Conservation (phyloP, 768 basidiomycete genomes). For the Boletus barrowsii region DNA sequence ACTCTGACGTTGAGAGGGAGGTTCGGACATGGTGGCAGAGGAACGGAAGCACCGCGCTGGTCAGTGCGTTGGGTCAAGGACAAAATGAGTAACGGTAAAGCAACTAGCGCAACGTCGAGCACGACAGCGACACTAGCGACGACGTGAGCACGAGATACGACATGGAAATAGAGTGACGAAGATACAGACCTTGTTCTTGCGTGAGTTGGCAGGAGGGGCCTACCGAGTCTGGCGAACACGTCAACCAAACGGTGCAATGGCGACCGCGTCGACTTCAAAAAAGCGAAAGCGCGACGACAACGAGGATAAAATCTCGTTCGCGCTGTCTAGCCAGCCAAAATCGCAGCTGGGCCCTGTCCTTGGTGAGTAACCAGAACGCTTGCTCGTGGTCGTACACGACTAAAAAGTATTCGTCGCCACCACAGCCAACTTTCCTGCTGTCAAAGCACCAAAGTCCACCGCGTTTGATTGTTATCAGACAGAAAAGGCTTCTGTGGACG, state of each 20-base stretch:
- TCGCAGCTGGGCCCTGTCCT: conserved; percentile 49
- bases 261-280: conserved; percentile 31
- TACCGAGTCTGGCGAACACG: conserved; percentile 9
- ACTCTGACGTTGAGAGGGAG: conserved; percentile 28
- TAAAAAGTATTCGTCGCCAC: conserved; percentile 13
- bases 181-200: conserved; percentile 22
- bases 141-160: conserved; percentile 12
- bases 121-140: conserved; percentile 12
- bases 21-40: conserved; percentile 30
- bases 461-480: conserved; percentile 62
- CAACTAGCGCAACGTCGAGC: conserved; percentile 20
- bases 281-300: conserved; percentile 50
- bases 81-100: conserved; percentile 22
- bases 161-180: not conserved
- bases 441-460: conserved; percentile 55
- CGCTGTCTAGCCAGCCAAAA: conserved; percentile 33
- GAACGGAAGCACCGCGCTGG: conserved; percentile 11
- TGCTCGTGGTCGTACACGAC: conserved; percentile 26
- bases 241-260: conserved; percentile 19
- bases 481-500: conserved; percentile 19
- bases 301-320: conserved; percentile 34
- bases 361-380: conserved; percentile 36
- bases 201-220: conserved; percentile 4
- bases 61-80: conserved; percentile 19
- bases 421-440: conserved; percentile 62